Evolutionary conservation across 2,329 filamentous ascomycete species (phyloP), one percentile per base, ranked within the genome.

Genomic region (Fusarium euwallaceae): DNA sequence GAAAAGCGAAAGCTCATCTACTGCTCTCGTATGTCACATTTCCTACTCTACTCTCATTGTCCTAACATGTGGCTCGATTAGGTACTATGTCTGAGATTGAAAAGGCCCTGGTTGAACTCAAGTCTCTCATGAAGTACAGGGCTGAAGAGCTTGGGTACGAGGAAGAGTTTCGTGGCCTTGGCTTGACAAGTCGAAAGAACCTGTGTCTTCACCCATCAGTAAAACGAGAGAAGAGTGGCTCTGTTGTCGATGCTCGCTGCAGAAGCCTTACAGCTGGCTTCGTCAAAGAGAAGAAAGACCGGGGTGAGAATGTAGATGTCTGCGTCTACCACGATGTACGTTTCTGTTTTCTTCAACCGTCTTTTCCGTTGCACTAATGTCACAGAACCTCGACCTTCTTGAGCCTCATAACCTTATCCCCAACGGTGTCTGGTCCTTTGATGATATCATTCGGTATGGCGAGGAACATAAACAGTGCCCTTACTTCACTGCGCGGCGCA

Each of bases 11-110:
- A 99, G 84, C 91, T 99, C 61, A 98, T 99, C 66, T 99, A 99
- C 84, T 99, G 97, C 87, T 99, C 97, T 73, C 95, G 97, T 92
- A 65, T 36, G 77, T 60, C 10, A 6, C 12, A 27, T 27, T 29
- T 14, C 74, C 76, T 29, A 7, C 6, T 29, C n/a, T 58, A 12
- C 17, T 37, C 41, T n/a, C 6, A 17, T 45, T 36, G 37, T 32
- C 11, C 70, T 77, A 45, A 76, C 51, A 51, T 43, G 27, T 20
- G 12, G 11, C 16, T 22, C 36, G 27, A 34, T 17, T 24, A 91
- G 90, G 90, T 86, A 99, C 97, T 66, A 99, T 99, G 95, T 99
- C 97, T 41, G 97, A 99, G 86, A 99, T 99, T 80, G 97, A 99
- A 82, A 99, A 99, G 85, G 97, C 97, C 0, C 85, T 99, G 62